These are phyloP conservation scores for Podospora didyma DNA, from an alignment of 495 filamentous ascomycete species.

Conservation along the genomic window DNA sequence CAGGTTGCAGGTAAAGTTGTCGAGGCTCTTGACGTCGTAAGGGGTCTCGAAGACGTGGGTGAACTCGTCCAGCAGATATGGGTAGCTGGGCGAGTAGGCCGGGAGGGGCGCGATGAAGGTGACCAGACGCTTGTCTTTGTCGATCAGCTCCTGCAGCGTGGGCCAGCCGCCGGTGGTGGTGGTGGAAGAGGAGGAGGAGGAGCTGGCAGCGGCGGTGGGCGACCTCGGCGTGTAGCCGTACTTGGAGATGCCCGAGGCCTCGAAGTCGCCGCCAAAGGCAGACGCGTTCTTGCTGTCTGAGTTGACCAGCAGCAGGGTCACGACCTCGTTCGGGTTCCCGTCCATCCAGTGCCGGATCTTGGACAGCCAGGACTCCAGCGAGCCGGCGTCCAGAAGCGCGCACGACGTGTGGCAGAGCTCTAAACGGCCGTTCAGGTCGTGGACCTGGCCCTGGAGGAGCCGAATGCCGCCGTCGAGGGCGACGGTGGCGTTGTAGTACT, in stretches of 20 bases:
- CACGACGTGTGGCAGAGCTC: conserved; percentile 66
- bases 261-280: conserved; percentile 52
- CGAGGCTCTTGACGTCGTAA: conserved; percentile 54
- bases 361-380: conserved; percentile 52
- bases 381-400: conserved; percentile 59
- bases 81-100: conserved; percentile 40
- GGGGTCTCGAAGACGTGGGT: conserved; percentile 68
- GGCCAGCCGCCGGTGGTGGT: conserved; percentile 55
- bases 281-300: conserved; percentile 49
- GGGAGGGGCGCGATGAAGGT: conserved; percentile 60
- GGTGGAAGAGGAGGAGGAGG: conserved; percentile 29
- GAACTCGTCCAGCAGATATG: conserved; percentile 69
- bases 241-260: conserved; percentile 47
- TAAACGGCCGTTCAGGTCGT: conserved; percentile 48
- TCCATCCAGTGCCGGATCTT: conserved; percentile 63
- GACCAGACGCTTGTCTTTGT: conserved; percentile 54
- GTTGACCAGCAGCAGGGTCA: conserved; percentile 69
- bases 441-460: conserved; percentile 66
- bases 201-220: conserved; percentile 35
- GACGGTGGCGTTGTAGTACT: conserved; percentile 59
- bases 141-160: conserved; percentile 59
- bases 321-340: conserved; percentile 59
- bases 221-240: conserved; percentile 55
- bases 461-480: conserved; percentile 67
- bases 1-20: conserved; percentile 55